Evolutionary conservation across 2,329 filamentous ascomycete species (phyloP), one percentile per base, ranked within the genome.

Genomic region (Exophiala calicioides): DNA sequence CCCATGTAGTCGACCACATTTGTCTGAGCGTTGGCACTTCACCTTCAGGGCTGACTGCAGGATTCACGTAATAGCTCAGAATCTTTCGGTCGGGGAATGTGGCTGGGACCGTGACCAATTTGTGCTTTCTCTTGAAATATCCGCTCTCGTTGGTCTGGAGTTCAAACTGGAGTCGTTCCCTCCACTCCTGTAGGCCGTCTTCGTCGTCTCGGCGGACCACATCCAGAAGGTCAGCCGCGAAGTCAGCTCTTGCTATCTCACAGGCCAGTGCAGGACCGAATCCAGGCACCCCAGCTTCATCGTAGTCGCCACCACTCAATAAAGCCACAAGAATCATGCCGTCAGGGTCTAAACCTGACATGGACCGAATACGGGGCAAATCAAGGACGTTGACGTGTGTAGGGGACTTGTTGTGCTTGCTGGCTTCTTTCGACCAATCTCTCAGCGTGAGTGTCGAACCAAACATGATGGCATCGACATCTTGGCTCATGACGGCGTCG

Each of bases 391-490:
- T 88, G 42, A 97, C 85, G 61, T 97, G 93, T 0, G 91, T 96
- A 0, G 90, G 88, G 4, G 71, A 73, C 52, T 85, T 86, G 58
- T 75, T 79, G 1, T 75, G 71, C n/a, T 73, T 77, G 33, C 73
- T 77, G 9, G 75, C 77, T 62, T 94, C 88, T 3, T 86, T 78
- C 0, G 87, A 87, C 84, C 88, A 96, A 60, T 89, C 91, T 39
- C 89, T 79, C 31, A 96, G 70, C 0, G 86, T 91, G 27, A 81
- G 70, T 0, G 80, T 83, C 54, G 89, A 93, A 1, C 93, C 93
- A 69, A 97, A 97, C 91, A 97, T 97, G 60, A 97, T 80, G 2
- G 91, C 93, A 64, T 98, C 93, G 32, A 96, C 90, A 72, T 98
- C 93, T 65, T 98, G 90, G 65, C 88, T 96, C 59, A 98, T 75